Percentiles rank a stretch among this genome's conserved stretches.
Conservation (phyloP, 441 rosid species). For the Metrosideros polymorpha region DNA sequence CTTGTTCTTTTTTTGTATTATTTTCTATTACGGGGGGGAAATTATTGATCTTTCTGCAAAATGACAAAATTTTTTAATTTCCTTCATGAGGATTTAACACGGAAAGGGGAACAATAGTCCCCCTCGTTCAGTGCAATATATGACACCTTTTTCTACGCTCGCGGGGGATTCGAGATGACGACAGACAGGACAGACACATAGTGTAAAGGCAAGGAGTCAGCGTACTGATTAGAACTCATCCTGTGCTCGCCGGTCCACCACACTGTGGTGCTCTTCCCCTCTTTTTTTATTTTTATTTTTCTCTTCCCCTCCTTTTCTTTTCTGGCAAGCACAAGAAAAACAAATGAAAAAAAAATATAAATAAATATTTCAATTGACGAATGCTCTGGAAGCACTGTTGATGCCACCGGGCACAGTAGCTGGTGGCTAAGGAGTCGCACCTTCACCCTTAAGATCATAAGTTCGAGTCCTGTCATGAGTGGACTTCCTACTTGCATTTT, state of each 20-base stretch:
- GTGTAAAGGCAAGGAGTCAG: constrained; percentile 1
- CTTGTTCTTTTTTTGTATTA: background rate
- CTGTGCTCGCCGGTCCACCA: background rate
- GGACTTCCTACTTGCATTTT: background rate
- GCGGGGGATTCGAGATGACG: constrained; percentile 26
- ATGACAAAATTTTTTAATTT: too few relatives aligned
- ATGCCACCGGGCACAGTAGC: background rate
- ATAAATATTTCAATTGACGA: background rate
- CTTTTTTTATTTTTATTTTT: accelerated
- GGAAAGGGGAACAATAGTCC: constrained; percentile 5
- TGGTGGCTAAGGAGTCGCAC: background rate
- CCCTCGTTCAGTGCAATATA: constrained; percentile 16
- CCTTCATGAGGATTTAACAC: background rate
- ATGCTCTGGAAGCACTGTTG: background rate
- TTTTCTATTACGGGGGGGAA: background rate
- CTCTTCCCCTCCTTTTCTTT: background rate
- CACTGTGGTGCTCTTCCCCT: background rate
- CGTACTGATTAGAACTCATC: background rate
- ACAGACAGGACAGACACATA: constrained; percentile 6
- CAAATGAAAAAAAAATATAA: too few relatives aligned
- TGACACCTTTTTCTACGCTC: constrained; percentile 12
- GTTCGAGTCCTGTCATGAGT: background rate
- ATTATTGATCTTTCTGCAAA: background rate
- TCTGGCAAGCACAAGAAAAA: background rate
- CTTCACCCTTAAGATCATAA: background rate